Evolutionary conservation across 1,284 basidiomycete genomes (phyloP).

Genomic region (Cryptococcus sp.): DNA sequence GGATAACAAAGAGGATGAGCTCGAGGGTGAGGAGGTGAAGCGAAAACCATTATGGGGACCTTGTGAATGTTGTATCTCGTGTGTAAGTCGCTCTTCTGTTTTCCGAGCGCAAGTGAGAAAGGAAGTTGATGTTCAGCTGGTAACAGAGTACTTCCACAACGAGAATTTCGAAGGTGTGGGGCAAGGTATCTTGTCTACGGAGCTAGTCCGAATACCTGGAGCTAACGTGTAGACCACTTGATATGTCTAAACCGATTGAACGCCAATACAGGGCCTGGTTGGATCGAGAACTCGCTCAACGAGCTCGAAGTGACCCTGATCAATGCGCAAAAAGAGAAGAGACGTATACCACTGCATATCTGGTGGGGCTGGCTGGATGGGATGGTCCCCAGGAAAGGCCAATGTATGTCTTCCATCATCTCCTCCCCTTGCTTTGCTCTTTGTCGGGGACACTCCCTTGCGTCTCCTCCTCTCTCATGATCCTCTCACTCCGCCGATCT

Average conservation of each 20-base stretch:
- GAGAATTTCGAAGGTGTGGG: slow-evolving; percentile 41
- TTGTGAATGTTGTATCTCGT: slow-evolving; percentile 23
- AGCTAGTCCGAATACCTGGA: neutral
- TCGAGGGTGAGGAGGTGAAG: slow-evolving; percentile 1
- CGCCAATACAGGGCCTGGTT: slow-evolving; percentile 32
- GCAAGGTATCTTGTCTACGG: slow-evolving; percentile 10
- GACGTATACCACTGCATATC: slow-evolving; percentile 14
- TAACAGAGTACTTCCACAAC: slow-evolving; percentile 32
- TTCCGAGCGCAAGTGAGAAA: neutral
- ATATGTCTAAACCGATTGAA: slow-evolving; percentile 41
- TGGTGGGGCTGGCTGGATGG: slow-evolving; percentile 31
- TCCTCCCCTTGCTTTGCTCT: neutral
- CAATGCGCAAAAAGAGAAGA: slow-evolving; percentile 8
- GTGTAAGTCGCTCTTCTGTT: slow-evolving; percentile 11
- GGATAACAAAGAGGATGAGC: neutral
- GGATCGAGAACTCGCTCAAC: slow-evolving; percentile 27
- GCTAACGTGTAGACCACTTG: slow-evolving; percentile 33
- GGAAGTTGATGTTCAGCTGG: slow-evolving; percentile 14
- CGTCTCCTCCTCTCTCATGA: too few relatives aligned
- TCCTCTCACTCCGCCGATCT: too few relatives aligned
- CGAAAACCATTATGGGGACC: slow-evolving; percentile 15
- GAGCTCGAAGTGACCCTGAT: slow-evolving; percentile 21
- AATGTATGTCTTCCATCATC: slow-evolving; percentile 7
- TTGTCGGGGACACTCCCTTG: too few relatives aligned
- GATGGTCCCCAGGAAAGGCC: slow-evolving; percentile 27